phyloP scores from a whole-genome alignment of 441 rosid genomes.

The Adansonia grandidieri region DNA sequence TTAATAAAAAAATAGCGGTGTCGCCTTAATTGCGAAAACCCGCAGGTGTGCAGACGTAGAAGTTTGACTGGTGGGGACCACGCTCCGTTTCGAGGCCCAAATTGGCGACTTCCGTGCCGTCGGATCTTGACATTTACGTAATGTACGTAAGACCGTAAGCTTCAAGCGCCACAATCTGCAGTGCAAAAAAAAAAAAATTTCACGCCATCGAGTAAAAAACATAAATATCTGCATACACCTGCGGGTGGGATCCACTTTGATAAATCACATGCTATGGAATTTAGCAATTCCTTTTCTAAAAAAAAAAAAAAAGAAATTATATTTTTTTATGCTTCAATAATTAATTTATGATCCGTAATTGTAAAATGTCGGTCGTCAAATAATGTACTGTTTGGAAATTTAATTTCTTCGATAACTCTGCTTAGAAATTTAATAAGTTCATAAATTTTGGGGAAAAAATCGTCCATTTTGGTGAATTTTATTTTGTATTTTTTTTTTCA shows the following conservation, averaged over 20 bases:
- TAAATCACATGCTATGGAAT: background rate
- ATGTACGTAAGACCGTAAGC: background rate
- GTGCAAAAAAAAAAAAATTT: background rate
- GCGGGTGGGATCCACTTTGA: background rate
- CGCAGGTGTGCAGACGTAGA: conserved; percentile 1
- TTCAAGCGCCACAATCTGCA: conserved; percentile 5
- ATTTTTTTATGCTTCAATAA: too few species aligned
- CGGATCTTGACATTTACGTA: background rate
- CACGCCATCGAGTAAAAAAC: background rate
- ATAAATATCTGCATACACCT: background rate
- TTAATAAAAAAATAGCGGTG: background rate
- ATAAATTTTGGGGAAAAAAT: too few species aligned
- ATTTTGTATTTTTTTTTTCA: too few species aligned
- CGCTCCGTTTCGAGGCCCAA: background rate
- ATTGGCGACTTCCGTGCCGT: background rate
- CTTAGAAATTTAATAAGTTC: too few species aligned
- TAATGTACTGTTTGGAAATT: too few species aligned
- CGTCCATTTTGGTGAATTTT: too few species aligned
- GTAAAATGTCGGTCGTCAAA: too few species aligned
- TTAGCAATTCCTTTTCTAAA: background rate
- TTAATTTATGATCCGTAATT: too few species aligned
- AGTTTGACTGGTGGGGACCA: conserved; percentile 25
- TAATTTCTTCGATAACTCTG: too few species aligned
- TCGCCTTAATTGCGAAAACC: conserved; percentile 3
- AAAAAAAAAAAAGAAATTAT: too few species aligned